A percentile compares a stretch with the other conserved stretches of the same genome.
phyloP scores from a whole-genome alignment of 495 filamentous ascomycete species.

The Chaetomium fimeti region DNA sequence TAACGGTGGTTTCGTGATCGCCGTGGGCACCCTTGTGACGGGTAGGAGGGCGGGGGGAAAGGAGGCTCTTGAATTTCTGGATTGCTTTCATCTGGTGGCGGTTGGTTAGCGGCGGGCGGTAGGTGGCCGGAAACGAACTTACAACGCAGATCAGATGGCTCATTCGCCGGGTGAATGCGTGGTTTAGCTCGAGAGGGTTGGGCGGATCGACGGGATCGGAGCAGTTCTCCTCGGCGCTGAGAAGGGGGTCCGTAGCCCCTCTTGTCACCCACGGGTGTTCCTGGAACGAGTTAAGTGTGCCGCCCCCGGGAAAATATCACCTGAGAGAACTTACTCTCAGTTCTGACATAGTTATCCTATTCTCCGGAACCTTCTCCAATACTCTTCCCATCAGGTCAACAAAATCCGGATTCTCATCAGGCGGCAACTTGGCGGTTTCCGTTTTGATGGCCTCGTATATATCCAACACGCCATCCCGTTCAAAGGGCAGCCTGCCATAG shows the following conservation, averaged over 20 bases:
- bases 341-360: constrained; percentile 76
- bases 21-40: constrained; percentile 20
- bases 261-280: constrained; percentile 94
- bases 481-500: constrained; percentile 85
- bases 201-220: constrained; percentile 73
- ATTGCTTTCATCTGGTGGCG: constrained; percentile 80
- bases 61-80: constrained; percentile 69
- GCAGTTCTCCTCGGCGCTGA: constrained; percentile 84
- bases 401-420: constrained; percentile 59
- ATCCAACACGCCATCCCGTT: constrained; percentile 71
- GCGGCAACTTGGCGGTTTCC: constrained; percentile 53
- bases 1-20: constrained; percentile 33
- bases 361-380: constrained; percentile 73
- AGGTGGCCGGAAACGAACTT: constrained; percentile 44
- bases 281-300: constrained; percentile 43
- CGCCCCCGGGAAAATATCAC: not conserved
- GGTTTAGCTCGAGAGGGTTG: constrained; percentile 83
- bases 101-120: constrained; percentile 14
- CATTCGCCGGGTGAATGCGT: constrained; percentile 87
- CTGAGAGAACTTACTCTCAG: constrained; percentile 61
- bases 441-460: constrained; percentile 84
- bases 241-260: constrained; percentile 71
- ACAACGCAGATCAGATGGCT: constrained; percentile 80
- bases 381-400: constrained; percentile 65
- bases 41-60: constrained; percentile 15